Evolutionary conservation across 306 rosid species (phyloP).

Genomic region (Fragaria vesca): DNA sequence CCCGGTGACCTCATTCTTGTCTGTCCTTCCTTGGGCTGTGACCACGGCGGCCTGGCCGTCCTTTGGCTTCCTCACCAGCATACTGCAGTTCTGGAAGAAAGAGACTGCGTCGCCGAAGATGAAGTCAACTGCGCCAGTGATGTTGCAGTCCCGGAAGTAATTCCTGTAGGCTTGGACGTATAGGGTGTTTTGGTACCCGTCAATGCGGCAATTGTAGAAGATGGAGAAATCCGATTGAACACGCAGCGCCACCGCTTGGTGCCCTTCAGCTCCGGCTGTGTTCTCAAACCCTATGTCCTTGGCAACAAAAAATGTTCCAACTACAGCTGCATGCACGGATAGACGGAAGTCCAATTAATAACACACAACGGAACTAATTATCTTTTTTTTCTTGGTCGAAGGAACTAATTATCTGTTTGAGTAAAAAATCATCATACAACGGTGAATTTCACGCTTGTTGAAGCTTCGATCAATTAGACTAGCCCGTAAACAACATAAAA

Average conservation of each 20-base stretch:
- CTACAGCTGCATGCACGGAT: conserved; percentile 5
- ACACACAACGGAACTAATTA: no score
- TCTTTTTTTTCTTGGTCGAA: no score
- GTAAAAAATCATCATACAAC: no score
- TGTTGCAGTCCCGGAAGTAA: conserved; percentile 53
- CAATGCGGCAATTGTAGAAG: conserved; percentile 51
- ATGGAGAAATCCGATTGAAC: conserved; percentile 49
- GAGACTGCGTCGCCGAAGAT: conserved; percentile 46
- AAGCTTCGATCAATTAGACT: no score
- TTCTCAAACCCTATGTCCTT: conserved; percentile 30
- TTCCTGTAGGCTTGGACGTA: conserved; percentile 46
- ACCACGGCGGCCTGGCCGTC: not conserved
- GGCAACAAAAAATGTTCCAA: conserved; percentile 21
- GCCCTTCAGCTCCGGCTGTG: conserved; percentile 46
- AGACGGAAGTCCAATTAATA: not conserved
- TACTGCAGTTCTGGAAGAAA: conserved; percentile 41
- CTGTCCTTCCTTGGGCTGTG: conserved; percentile 31
- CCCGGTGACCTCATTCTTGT: conserved; percentile 19
- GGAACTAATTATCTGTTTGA: no score
- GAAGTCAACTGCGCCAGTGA: conserved; percentile 53
- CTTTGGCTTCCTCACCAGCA: not conserved
- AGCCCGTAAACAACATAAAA: no score
- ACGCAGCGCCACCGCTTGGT: conserved; percentile 59
- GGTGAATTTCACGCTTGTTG: no score
- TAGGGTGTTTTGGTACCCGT: conserved; percentile 61